phyloP scores from a whole-genome alignment of 208 protist species.

The Angomonas ambiguus region DNA sequence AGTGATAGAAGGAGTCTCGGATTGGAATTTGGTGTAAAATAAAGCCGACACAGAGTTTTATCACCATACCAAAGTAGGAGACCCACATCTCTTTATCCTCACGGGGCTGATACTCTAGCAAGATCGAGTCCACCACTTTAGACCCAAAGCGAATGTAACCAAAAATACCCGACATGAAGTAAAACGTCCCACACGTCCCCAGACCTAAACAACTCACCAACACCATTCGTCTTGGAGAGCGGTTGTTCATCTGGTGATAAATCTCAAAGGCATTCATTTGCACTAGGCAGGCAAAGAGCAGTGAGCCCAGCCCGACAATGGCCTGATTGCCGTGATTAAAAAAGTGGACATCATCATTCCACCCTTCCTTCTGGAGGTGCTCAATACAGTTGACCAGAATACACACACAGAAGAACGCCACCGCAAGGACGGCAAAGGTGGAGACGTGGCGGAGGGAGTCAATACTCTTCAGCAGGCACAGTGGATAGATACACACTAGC shows the following conservation, averaged over 20 bases:
- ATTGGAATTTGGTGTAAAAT: conserved; percentile 56
- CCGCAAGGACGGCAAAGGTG: conserved; percentile 43
- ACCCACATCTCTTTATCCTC: conserved; percentile 47
- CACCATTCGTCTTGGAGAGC: conserved; percentile 45
- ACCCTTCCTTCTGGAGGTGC: conserved; percentile 20
- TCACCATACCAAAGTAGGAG: conserved; percentile 45
- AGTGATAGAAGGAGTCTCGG: conserved; percentile 63
- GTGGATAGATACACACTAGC: conserved; percentile 65
- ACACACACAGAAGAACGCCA: conserved; percentile 70
- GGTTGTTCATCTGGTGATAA: conserved; percentile 58
- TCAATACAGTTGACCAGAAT: conserved; percentile 49
- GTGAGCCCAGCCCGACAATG: conserved; percentile 51
- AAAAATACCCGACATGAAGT: conserved; percentile 74
- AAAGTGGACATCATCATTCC: conserved; percentile 27
- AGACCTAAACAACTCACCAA: conserved; percentile 31
- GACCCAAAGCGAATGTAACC: conserved; percentile 70
- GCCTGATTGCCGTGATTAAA: conserved; percentile 49
- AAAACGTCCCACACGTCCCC: conserved; percentile 47
- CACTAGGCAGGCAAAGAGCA: conserved; percentile 64
- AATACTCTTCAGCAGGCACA: conserved; percentile 76
- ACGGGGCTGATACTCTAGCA: conserved; percentile 56
- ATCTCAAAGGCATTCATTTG: conserved; percentile 74
- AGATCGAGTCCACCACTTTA: conserved; percentile 31
- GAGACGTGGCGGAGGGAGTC: conserved; percentile 78
- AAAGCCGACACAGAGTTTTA: conserved; percentile 64